Percentiles rank a stretch among this genome's conserved stretches.
Evolutionary conservation across 495 filamentous ascomycete species (phyloP).

Genomic region (Penicillium canescens): DNA sequence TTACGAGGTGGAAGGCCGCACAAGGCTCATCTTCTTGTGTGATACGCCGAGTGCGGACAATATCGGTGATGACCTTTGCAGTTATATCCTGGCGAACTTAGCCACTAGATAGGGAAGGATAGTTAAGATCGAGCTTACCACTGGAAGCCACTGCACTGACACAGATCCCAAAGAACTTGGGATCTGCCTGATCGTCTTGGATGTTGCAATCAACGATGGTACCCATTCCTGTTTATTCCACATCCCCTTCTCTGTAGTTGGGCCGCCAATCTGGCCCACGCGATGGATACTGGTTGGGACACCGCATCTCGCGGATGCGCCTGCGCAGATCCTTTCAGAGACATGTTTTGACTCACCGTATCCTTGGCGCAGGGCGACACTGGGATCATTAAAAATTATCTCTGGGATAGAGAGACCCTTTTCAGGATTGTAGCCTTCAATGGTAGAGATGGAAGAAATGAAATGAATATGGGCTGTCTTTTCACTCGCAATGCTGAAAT

Average conservation of each 20-base stretch:
- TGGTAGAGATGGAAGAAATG: constrained; percentile 50
- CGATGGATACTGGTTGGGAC: constrained; percentile 50
- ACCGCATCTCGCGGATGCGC: constrained; percentile 33
- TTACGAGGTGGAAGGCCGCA: background rate
- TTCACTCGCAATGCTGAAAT: constrained; percentile 42
- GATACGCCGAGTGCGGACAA: background rate
- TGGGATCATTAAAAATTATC: constrained; percentile 39
- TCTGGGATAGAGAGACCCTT: constrained; percentile 40
- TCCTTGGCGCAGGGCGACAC: constrained; percentile 1
- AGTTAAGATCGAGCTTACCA: background rate
- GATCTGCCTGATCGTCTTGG: constrained; percentile 5
- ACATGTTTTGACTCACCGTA: constrained; percentile 51
- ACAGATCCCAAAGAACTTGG: constrained; percentile 3
- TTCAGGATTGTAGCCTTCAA: constrained; percentile 28
- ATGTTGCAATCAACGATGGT: constrained; percentile 28
- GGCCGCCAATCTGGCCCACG: constrained; percentile 60
- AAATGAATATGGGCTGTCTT: constrained; percentile 48
- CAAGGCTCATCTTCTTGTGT: too few species aligned
- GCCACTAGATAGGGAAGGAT: background rate
- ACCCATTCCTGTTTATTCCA: constrained; percentile 44
- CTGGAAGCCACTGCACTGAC: constrained; percentile 14
- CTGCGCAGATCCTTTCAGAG: constrained; percentile 49
- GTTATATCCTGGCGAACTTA: background rate
- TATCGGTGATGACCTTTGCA: background rate
- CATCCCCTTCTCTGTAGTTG: constrained; percentile 25